These are phyloP conservation scores for Hamamelis virginiana DNA, from an alignment of 164 flowering plant genomes.

Conservation along the genomic window DNA sequence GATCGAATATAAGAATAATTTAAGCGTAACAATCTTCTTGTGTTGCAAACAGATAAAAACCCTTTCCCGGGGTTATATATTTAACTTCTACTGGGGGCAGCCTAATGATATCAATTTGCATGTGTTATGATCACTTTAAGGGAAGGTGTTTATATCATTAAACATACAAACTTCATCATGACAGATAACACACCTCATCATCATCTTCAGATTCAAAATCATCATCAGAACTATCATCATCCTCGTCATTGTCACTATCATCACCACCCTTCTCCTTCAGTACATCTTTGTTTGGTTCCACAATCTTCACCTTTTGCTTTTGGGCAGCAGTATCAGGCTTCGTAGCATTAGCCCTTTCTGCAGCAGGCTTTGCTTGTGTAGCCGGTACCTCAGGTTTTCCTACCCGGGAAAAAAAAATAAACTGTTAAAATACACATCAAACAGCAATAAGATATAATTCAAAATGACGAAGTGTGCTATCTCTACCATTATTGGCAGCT, in stretches of 20 bases:
- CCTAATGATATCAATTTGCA: too few relatives aligned
- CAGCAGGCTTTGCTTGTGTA: slow-evolving; percentile 19
- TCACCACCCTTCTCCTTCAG: slow-evolving; percentile 16
- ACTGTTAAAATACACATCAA: background rate
- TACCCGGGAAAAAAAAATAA: slow-evolving; percentile 14
- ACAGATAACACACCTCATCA: slow-evolving; percentile 11
- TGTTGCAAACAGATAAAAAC: too few relatives aligned
- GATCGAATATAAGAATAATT: too few relatives aligned
- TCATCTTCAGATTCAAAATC: slow-evolving; percentile 18
- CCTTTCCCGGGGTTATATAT: background rate
- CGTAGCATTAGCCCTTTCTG: slow-evolving; percentile 8
- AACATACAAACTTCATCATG: background rate
- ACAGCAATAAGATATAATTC: background rate
- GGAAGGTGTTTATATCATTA: background rate
- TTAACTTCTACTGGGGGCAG: background rate
- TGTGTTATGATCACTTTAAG: background rate
- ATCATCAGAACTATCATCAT: slow-evolving; percentile 18
- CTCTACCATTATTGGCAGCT: slow-evolving; percentile 1
- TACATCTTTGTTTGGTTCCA: slow-evolving; percentile 29
- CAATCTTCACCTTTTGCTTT: slow-evolving; percentile 36
- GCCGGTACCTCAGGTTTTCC: slow-evolving; percentile 18
- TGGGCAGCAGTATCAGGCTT: slow-evolving; percentile 21
- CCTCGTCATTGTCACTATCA: too few relatives aligned
- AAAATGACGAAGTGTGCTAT: background rate
- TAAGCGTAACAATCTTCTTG: too few relatives aligned